A percentile compares a stretch with the other conserved stretches of the same genome.
phyloP scores from a whole-genome alignment of 768 basidiomycete genomes.

The Suillus occidentalis region DNA sequence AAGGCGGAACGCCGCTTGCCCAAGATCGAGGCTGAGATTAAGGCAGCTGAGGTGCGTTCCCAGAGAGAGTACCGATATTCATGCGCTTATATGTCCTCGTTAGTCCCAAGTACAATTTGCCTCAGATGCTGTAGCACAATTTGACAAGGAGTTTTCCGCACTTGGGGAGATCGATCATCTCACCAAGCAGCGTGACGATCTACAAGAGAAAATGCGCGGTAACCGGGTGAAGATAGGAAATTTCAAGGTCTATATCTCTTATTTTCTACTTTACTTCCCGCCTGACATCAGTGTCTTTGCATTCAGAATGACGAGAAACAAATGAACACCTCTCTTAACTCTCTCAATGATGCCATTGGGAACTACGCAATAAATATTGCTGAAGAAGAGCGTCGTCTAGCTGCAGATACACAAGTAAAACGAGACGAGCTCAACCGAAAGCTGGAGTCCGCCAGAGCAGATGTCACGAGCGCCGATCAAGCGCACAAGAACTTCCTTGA shows the following conservation, averaged over 20 bases:
- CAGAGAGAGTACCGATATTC: not conserved
- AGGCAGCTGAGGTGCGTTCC: slow-evolving; percentile 38
- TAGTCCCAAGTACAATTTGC: slow-evolving; percentile 37
- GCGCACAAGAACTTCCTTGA: slow-evolving; percentile 29
- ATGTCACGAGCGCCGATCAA: slow-evolving; percentile 40
- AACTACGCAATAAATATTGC: slow-evolving; percentile 47
- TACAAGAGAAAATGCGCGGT: slow-evolving; percentile 41
- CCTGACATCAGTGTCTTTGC: slow-evolving; percentile 4
- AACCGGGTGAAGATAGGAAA: slow-evolving; percentile 46
- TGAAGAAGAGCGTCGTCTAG: slow-evolving; percentile 54
- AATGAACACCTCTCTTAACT: slow-evolving; percentile 45
- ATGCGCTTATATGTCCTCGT: slow-evolving; percentile 5
- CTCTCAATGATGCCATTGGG: slow-evolving; percentile 32
- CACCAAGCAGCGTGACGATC: slow-evolving; percentile 33
- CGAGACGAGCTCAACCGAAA: slow-evolving; percentile 56
- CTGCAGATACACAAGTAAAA: slow-evolving; percentile 57
- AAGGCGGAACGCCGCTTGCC: slow-evolving; percentile 37
- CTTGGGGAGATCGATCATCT: slow-evolving; percentile 53
- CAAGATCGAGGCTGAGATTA: slow-evolving; percentile 41
- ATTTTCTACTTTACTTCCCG: slow-evolving; percentile 1
- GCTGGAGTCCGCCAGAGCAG: slow-evolving; percentile 46
- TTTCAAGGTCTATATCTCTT: slow-evolving; percentile 41
- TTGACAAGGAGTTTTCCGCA: slow-evolving; percentile 40
- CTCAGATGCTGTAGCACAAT: slow-evolving; percentile 34
- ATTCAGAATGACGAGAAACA: slow-evolving; percentile 49